Evolutionary conservation across 108 stramenopile species (phyloP), one percentile per base, ranked within the genome.

Genomic region (Skeletonema tropicum): DNA sequence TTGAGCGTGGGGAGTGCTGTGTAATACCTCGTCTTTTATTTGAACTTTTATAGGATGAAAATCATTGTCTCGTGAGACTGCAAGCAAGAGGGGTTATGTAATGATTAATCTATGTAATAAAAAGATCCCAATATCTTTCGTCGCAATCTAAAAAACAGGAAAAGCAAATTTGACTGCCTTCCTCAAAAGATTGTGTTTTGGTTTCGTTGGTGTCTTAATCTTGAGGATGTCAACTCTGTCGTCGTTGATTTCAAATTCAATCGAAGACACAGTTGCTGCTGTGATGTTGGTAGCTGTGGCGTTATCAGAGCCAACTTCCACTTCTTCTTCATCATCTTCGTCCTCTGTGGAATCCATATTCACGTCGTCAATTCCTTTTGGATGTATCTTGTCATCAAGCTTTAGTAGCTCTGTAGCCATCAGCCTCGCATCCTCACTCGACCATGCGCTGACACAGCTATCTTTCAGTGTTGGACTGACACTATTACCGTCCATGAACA

Each of bases 401-500:
- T 15, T 15, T n/a, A n/a, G 3, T 3, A 45, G 15, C 3, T 14
- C 4, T 3, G n/a, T n/a, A 3, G 42, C 42, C 14, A 45, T n/a
- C 14, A n/a, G 5, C 42, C n/a, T 45, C 3, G 14, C 15, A n/a
- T 45, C 42, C 11, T n/a, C 42, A 45, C 42, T 45, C 42, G 42
- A 45, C 42, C 42, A 45, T 3, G 15, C 83, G 23, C 91, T 87
- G 21, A 94, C 35, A 66, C 87, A 88, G 41, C 65, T 78, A 10
- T 88, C 75, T 36, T 66, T 66, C 71, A 94, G 77, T 15, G 87
- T 59, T 1, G 89, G 85, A 59, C 88, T 89, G 5, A 91, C 93
- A 57, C 80, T 73, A 36, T 94, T 90, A 59, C 91, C 93, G 64
- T 91, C 93, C 62, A 94, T 71, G 57, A 89, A 94, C 42, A 94